Conservation (phyloP, 371 early-diverging fungal genomes). For the Batkoa obscura region DNA sequence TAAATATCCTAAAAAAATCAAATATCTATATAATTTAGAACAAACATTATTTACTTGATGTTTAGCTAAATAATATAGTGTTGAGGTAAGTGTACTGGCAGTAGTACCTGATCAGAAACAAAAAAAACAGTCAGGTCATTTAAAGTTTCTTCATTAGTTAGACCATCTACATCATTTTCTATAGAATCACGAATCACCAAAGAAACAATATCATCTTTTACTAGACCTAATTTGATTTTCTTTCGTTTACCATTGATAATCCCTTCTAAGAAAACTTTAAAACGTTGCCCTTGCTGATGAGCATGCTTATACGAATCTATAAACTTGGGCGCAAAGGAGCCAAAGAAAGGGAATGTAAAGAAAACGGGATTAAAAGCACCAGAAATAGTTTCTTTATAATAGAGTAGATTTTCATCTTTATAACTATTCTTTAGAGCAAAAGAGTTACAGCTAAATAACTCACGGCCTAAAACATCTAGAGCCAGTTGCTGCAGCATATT, state of each 20-base stretch:
- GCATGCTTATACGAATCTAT: no score
- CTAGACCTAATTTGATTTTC: neutral
- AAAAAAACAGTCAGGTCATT: constrained; percentile 19
- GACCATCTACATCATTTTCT: neutral
- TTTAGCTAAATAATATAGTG: constrained; percentile 17
- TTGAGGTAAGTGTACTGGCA: constrained; percentile 21
- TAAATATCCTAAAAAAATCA: no score
- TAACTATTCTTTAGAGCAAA: neutral
- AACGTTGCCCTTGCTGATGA: no score
- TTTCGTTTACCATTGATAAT: neutral
- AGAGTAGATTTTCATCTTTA: no score
- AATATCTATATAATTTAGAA: no score
- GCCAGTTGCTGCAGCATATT: neutral
- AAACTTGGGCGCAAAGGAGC: no score
- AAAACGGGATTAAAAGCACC: no score
- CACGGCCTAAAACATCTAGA: constrained; percentile 1
- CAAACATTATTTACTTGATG: no score
- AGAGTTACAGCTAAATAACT: constrained; percentile 2
- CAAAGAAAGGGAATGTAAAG: no score
- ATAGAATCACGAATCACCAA: neutral
- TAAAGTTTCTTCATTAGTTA: constrained; percentile 7
- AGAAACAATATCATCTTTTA: neutral
- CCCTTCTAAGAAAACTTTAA: no score
- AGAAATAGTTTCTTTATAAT: no score
- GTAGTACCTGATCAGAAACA: constrained; percentile 33